phyloP scores from a whole-genome alignment of 1,139 yeast genomes.

The Yamadazyma dendronema region DNA sequence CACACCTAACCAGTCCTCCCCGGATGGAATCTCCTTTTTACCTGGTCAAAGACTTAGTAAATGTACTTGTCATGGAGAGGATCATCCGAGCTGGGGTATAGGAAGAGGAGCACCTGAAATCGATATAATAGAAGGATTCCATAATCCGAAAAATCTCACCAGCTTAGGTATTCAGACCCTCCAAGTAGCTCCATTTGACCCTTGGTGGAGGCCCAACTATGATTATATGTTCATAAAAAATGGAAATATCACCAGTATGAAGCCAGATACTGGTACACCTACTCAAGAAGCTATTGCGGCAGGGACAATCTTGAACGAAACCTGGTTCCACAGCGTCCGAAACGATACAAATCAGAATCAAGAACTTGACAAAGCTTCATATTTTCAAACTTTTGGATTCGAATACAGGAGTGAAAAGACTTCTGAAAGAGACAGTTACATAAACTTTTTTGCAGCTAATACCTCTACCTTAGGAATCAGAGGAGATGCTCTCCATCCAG shows the following conservation, averaged over 20 bases:
- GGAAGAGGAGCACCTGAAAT: slow-evolving; percentile 37
- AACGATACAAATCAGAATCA: slow-evolving; percentile 10
- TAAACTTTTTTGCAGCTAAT: slow-evolving; percentile 24
- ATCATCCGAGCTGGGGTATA: slow-evolving; percentile 29
- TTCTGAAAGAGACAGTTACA: slow-evolving; percentile 19
- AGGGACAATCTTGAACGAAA: slow-evolving; percentile 21
- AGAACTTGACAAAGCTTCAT: slow-evolving; percentile 11
- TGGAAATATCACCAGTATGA: slow-evolving; percentile 22
- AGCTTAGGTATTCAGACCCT: slow-evolving; percentile 28
- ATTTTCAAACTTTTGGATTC: slow-evolving; percentile 24
- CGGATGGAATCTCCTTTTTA: slow-evolving; percentile 28
- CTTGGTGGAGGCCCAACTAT: slow-evolving; percentile 35
- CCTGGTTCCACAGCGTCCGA: slow-evolving; percentile 22
- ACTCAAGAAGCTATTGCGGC: slow-evolving; percentile 32
- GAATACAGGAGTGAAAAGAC: slow-evolving; percentile 23
- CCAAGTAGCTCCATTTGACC: slow-evolving; percentile 35
- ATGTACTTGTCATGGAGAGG: slow-evolving; percentile 27
- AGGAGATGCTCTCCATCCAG: slow-evolving; percentile 28
- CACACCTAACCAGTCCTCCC: slow-evolving; percentile 30
- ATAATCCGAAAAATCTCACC: slow-evolving; percentile 16
- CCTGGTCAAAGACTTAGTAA: slow-evolving; percentile 30
- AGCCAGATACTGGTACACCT: slow-evolving; percentile 30
- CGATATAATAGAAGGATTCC: slow-evolving; percentile 30
- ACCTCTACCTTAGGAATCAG: slow-evolving; percentile 20
- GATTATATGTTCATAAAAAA: slow-evolving; percentile 22